These are phyloP conservation scores for Hyaloscypha bicolor DNA, from an alignment of 495 filamentous ascomycete species.

Conservation along the genomic window DNA sequence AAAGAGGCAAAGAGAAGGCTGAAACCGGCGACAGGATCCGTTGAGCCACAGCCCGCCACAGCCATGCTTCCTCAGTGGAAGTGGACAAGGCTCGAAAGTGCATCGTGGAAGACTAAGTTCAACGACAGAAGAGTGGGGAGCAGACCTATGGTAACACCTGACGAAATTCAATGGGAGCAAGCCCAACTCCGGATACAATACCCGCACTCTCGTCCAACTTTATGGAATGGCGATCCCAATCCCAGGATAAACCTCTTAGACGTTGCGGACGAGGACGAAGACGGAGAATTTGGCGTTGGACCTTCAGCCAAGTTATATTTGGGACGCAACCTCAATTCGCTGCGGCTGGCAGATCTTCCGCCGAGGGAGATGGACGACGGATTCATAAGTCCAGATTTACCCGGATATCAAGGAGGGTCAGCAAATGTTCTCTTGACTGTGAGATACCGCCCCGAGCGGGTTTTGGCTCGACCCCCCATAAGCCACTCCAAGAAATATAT, in stretches of 20 bases:
- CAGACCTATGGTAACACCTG: not conserved
- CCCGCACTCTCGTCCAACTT: not conserved
- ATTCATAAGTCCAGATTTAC: not conserved
- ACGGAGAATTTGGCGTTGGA: not conserved
- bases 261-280: not conserved
- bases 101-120: not conserved
- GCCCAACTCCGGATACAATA: not conserved
- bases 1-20: constrained; percentile 1
- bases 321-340: not conserved
- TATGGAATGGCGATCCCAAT: not conserved
- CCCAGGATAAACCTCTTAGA: not conserved
- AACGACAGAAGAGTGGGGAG: not conserved
- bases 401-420: not conserved
- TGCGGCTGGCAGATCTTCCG: not conserved
- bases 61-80: constrained; percentile 8
- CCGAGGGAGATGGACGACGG: not conserved
- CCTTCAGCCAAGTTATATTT: not conserved
- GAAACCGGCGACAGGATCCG: not conserved
- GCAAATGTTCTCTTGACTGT: not conserved
- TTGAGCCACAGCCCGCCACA: not conserved
- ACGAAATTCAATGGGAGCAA: not conserved
- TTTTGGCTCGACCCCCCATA: not conserved
- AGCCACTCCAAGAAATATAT: not conserved
- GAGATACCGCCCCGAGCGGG: not conserved
- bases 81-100: not conserved